Evolutionary conservation across 257 asterid genomes (phyloP), one percentile per base, ranked within the genome.

Genomic region (Nicotiana otophora): DNA sequence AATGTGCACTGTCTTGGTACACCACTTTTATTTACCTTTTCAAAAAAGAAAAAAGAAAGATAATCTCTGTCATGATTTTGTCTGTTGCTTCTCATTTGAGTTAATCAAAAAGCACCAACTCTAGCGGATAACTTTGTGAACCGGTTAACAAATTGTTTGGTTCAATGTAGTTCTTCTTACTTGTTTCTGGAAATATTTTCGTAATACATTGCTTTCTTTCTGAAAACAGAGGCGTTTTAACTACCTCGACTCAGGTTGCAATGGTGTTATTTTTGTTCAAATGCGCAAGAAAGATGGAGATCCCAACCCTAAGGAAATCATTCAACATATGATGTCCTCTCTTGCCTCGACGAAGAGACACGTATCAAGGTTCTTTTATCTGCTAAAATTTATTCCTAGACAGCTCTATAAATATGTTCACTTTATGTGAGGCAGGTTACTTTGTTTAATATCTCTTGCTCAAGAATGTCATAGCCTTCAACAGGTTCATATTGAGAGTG

Each of bases 211-310:
- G 28, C 42, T 51, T 75, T 75, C 48, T 26, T 74, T 67, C 17
- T 33, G 15, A 83, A 46, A 84, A 83, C 94, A 93, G 98, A 91
- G 98, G 89, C 95, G 93, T 77, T 96, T 96, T 83, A 87, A 83
- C 86, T 90, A 88, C 83, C 98, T 96, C 4, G 99, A 92, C 83
- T 87, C 98, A 2, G 98, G 98, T 48, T 94, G 98, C 87, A 96
- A 96, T 76, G 99, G 98, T 81, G 98, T 96, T 81, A 82, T 88
- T 80, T 93, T 96, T 84, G 85, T 96, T 85, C 99, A 92, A 90
- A 93, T 96, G 98, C 92, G 94, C 34, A 92, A 90, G 89, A 91
- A 70, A 85, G 97, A 92, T 66, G 94, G 93, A 80, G 98, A 94
- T 87, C 98, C 99, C 31, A 81, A 85, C 84, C 95, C 97, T 46